Base-by-base conservation (phyloP, 768 basidiomycete genomes). In the Boletus vermiculosoides region DNA sequence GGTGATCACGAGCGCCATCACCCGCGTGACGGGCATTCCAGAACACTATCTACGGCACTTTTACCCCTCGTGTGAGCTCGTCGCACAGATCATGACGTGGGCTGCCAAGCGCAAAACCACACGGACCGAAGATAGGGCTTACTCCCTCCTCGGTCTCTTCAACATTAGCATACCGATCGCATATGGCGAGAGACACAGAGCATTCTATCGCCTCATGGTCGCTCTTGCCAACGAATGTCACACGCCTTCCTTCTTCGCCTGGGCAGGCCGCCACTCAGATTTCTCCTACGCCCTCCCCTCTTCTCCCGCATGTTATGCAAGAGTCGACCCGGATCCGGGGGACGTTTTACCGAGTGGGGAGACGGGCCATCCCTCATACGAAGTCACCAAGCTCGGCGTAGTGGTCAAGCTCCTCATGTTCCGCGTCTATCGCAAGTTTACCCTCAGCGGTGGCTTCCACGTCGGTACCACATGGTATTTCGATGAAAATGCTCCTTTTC, bases 331-430 rank as follows among this genome's bases (percentile, higher is more conserved):
- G 10, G 20, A 42, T 7, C 4, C 37, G 5, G 37, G 12, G 36
- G 54, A 20, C 45, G 9, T 34, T 7, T 23, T 4, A 13, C 7
- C 11, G 30, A 23, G 45, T 3, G 7, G 20, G 4, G 54, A 30
- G 28, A 30, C 20, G 4, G 54, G 42, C 8, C 57, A 59, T 30
- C 57, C 62, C 3, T 63, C 33, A 7, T 63, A 63, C 33, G 37
- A 52, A n/a, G 46, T 63, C 33, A 55, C 57, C 28, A 63, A 60
- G 23, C 57, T 64, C 20, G 62, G 62, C n/a, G 37, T 59, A 46
- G 37, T 31, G 11, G 44, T 48, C 42, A 63, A 59, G 10, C 51
- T 64, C 39, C 34, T 63, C 22, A 22, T 52, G n/a, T 39, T 57
- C 49, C 41, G 20, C 10, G 55, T 62, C 7, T 48, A 25, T 22